These are phyloP conservation scores for Candida caryicola DNA, from an alignment of 805 yeast genomes.

Conservation along the genomic window DNA sequence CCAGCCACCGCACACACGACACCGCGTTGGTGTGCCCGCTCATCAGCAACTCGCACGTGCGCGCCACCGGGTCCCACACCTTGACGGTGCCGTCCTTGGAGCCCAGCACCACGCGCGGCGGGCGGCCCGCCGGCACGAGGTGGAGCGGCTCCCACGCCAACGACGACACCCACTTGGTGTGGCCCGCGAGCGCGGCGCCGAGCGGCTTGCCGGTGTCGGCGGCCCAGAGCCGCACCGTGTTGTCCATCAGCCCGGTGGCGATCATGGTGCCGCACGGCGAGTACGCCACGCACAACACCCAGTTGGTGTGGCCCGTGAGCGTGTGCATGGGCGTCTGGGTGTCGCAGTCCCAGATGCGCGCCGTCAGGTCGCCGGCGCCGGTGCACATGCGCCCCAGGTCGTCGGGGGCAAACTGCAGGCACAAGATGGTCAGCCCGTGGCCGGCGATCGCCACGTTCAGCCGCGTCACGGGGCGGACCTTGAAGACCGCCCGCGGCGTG, in stretches of 20 bases:
- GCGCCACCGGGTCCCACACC: conserved; percentile 80
- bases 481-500: conserved; percentile 93
- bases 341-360: conserved; percentile 94
- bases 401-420: conserved; percentile 91
- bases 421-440: conserved; percentile 89
- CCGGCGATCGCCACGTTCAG: conserved; percentile 92
- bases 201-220: conserved; percentile 66
- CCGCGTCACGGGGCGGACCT: conserved; percentile 86
- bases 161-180: conserved; percentile 84
- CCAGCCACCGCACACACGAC: conserved; percentile 97
- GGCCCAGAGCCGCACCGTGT: conserved; percentile 86
- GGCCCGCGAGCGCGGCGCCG: conserved; percentile 78
- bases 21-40: conserved; percentile 88
- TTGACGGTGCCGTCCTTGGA: conserved; percentile 89
- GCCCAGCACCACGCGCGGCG: conserved; percentile 75
- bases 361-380: conserved; percentile 95
- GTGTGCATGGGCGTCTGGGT: conserved; percentile 88
- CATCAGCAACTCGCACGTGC: conserved; percentile 66
- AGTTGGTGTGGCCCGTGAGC: conserved; percentile 79
- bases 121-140: conserved; percentile 59
- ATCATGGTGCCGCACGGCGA: conserved; percentile 87
- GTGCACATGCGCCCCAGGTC: conserved; percentile 83
- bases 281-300: conserved; percentile 92
- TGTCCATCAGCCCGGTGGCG: conserved; percentile 97
- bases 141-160: conserved; percentile 95